A percentile compares a stretch with the other conserved stretches of the same genome.
phyloP scores from a whole-genome alignment of 2,329 filamentous ascomycete species.

The Chrysoporthe deuterocubensis region DNA sequence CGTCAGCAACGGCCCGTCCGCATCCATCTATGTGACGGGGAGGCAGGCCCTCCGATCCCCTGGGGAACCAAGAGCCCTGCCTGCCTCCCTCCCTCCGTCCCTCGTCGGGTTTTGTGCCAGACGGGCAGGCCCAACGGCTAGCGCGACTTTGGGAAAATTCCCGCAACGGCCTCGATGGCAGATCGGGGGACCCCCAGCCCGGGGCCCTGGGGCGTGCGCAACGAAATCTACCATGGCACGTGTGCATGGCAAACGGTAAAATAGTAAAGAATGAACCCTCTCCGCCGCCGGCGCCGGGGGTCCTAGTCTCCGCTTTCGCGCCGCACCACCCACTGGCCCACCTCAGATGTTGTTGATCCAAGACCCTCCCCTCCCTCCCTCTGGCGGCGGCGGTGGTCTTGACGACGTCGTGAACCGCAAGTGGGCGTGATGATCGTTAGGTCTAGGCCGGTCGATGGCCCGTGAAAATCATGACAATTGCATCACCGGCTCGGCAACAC shows the following conservation, averaged over 20 bases:
- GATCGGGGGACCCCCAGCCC: background rate
- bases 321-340: background rate
- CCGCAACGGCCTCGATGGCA: background rate
- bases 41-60: too few relatives aligned
- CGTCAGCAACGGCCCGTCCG: background rate
- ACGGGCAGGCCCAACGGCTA: background rate
- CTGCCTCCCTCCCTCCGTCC: background rate
- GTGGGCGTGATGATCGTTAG: constrained; percentile 12
- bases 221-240: background rate
- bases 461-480: background rate
- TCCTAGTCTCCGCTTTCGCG: background rate
- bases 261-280: too few relatives aligned
- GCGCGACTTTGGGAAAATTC: background rate
- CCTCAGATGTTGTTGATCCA: too few relatives aligned
- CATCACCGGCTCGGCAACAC: constrained; percentile 13
- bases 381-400: background rate
- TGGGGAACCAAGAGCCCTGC: background rate
- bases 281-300: background rate
- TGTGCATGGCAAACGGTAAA: too few relatives aligned
- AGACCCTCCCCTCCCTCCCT: background rate
- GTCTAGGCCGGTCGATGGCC: constrained; percentile 16
- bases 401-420: constrained; percentile 4
- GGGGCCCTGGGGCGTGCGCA: background rate
- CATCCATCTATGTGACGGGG: too few relatives aligned
- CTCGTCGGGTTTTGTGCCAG: background rate